A percentile compares a stretch with the other conserved stretches of the same genome.
phyloP scores from a whole-genome alignment of 495 filamentous ascomycete species.

The Eremomyces bilateralis region DNA sequence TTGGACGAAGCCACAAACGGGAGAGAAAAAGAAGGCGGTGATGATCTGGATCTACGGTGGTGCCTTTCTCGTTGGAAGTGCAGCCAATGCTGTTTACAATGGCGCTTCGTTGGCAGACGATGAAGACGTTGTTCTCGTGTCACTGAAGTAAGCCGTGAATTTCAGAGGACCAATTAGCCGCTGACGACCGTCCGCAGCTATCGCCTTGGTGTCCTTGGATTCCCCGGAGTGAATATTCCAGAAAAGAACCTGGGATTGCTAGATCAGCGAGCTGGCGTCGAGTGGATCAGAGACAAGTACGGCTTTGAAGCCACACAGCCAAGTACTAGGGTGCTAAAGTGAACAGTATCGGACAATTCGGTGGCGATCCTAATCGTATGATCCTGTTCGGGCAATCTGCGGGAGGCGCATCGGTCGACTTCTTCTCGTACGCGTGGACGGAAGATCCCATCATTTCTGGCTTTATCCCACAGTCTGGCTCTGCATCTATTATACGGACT shows the following conservation, averaged over 20 bases:
- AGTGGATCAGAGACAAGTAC: constrained; percentile 43
- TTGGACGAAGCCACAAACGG: constrained; percentile 15
- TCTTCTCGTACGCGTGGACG: not conserved
- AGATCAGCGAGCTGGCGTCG: constrained; percentile 25
- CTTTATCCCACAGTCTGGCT: not conserved
- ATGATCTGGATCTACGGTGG: constrained; percentile 18
- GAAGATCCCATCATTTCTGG: not conserved
- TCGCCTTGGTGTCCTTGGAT: constrained; percentile 29
- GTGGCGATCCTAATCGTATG: constrained; percentile 14
- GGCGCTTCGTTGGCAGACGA: constrained; percentile 13
- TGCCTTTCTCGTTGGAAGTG: constrained; percentile 6
- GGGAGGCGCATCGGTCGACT: not conserved
- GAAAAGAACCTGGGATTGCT: constrained; percentile 22
- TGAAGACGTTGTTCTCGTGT: constrained; percentile 22
- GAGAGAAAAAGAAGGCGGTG: constrained; percentile 16
- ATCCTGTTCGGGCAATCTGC: not conserved
- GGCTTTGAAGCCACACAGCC: no score
- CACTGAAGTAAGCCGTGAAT: constrained; percentile 17
- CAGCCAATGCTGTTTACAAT: constrained; percentile 7
- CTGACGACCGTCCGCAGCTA: no score
- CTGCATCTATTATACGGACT: no score
- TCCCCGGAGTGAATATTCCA: constrained; percentile 18
- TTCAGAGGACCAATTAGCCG: not conserved
- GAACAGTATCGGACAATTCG: constrained; percentile 33
- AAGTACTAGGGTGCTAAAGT: no score